A percentile compares a stretch with the other conserved stretches of the same genome.
phyloP scores from a whole-genome alignment of 2,329 filamentous ascomycete genomes.

The Magnaporthiopsis poae region DNA sequence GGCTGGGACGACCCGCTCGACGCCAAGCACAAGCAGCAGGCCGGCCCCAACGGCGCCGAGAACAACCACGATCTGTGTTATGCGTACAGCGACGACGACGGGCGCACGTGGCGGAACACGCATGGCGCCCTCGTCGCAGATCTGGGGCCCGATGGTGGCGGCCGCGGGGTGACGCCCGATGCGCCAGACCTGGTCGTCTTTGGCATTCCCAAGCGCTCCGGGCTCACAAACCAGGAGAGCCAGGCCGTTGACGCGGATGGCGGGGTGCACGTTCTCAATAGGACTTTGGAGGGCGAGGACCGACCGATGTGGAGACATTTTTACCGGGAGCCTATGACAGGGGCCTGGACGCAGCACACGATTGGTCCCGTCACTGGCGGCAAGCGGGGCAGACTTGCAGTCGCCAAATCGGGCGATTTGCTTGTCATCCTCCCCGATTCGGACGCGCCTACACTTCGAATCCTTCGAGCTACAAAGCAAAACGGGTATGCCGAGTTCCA shows the following conservation, averaged over 20 bases:
- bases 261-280: slow-evolving; percentile 38
- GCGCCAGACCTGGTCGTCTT: slow-evolving; percentile 33
- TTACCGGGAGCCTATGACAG: slow-evolving; percentile 14
- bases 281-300: slow-evolving; percentile 18
- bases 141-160: slow-evolving; percentile 10
- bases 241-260: slow-evolving; percentile 31
- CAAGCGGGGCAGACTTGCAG: slow-evolving; percentile 27
- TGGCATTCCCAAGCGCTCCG: slow-evolving; percentile 32
- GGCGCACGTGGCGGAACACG: slow-evolving; percentile 32
- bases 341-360: slow-evolving; percentile 23
- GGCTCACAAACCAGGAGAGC: slow-evolving; percentile 31
- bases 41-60: slow-evolving; percentile 31
- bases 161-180: slow-evolving; percentile 24
- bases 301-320: slow-evolving; percentile 4
- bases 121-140: slow-evolving; percentile 26
- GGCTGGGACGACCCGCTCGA: slow-evolving; percentile 32
- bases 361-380: slow-evolving; percentile 22
- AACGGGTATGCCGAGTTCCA: slow-evolving; percentile 24
- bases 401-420: slow-evolving; percentile 25
- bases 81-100: slow-evolving; percentile 35
- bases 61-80: slow-evolving; percentile 43
- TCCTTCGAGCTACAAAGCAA: slow-evolving; percentile 22
- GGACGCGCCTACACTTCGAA: slow-evolving; percentile 18
- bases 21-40: slow-evolving; percentile 31
- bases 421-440: slow-evolving; percentile 28